These are phyloP conservation scores for Peronosclerospora sorghi DNA, from an alignment of 352 stramenopile species.

Conservation along the genomic window DNA sequence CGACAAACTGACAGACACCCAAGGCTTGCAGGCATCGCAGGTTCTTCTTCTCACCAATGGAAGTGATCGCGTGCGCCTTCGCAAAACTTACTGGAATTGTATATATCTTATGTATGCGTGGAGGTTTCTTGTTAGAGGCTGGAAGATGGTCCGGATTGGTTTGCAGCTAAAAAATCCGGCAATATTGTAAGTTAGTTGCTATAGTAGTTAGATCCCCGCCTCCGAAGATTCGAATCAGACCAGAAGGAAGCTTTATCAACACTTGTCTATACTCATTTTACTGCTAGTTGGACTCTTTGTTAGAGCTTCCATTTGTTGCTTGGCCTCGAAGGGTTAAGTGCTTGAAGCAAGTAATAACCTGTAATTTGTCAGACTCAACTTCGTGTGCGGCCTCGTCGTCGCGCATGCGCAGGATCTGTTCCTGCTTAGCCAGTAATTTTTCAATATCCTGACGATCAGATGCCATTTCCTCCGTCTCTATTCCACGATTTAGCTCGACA, in stretches of 20 bases:
- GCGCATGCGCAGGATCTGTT: constrained; percentile 24
- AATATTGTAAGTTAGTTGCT: constrained; percentile 36
- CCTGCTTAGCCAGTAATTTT: constrained; percentile 25
- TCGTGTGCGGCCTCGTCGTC: constrained; percentile 30
- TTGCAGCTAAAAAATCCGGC: too few species aligned
- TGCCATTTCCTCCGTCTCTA: constrained; percentile 31
- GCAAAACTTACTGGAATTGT: constrained; percentile 15
- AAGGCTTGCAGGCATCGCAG: constrained; percentile 11
- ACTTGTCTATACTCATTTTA: constrained; percentile 18
- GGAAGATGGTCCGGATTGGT: constrained; percentile 13
- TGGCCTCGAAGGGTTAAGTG: too few species aligned
- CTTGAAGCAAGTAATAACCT: too few species aligned
- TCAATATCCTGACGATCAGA: constrained; percentile 41
- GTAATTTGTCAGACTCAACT: constrained; percentile 32
- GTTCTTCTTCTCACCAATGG: constrained; percentile 15
- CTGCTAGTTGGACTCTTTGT: constrained; percentile 1
- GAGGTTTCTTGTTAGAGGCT: constrained; percentile 7
- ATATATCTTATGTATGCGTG: constrained; percentile 34
- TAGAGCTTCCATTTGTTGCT: constrained; percentile 16
- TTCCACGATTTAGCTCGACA: constrained; percentile 25
- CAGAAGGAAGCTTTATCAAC: constrained; percentile 3
- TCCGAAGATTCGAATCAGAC: background rate
- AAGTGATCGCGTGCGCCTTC: constrained; percentile 19
- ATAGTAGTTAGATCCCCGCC: constrained; percentile 25
- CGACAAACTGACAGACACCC: constrained; percentile 6